These are phyloP conservation scores for Pseudogymnoascus sp. DNA, from an alignment of 2,329 filamentous ascomycete genomes.

Conservation along the genomic window DNA sequence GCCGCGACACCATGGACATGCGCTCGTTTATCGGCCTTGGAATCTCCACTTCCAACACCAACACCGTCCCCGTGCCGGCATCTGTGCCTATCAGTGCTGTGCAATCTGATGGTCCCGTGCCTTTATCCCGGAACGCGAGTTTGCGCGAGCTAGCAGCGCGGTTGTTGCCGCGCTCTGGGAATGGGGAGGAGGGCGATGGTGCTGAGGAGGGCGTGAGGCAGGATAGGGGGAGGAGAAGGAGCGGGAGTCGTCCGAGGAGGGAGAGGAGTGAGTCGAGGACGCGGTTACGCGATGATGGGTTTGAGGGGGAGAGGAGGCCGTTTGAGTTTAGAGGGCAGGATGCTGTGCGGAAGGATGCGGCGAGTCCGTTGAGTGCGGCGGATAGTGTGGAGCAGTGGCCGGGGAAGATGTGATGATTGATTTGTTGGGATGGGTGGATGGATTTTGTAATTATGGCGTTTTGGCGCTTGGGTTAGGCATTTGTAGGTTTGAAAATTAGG, in stretches of 20 bases:
- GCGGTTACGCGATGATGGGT: neutral
- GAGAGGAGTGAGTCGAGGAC: slow-evolving; percentile 22
- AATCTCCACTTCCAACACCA: neutral
- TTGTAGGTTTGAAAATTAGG: neutral
- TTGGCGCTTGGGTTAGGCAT: neutral
- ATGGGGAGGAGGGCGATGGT: slow-evolving; percentile 7
- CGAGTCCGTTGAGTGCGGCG: neutral
- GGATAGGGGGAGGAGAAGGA: slow-evolving; percentile 15
- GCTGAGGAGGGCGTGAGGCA: neutral
- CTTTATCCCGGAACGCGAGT: neutral
- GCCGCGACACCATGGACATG: neutral
- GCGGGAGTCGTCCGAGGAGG: slow-evolving; percentile 13
- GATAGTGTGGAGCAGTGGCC: neutral
- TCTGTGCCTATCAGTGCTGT: slow-evolving; percentile 1
- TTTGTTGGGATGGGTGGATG: neutral
- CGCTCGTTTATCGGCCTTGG: slow-evolving; percentile 3
- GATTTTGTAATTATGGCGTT: neutral
- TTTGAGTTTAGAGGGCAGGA: slow-evolving; percentile 16
- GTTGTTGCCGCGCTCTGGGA: slow-evolving; percentile 7
- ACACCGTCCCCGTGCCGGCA: neutral
- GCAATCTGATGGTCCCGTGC: neutral
- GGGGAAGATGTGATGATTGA: neutral
- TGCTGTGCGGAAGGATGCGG: neutral
- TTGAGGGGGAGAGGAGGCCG: slow-evolving; percentile 18
- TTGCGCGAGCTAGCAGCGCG: neutral